Base-by-base conservation (phyloP, 805 yeast species). In the Millerago galiae region DNA sequence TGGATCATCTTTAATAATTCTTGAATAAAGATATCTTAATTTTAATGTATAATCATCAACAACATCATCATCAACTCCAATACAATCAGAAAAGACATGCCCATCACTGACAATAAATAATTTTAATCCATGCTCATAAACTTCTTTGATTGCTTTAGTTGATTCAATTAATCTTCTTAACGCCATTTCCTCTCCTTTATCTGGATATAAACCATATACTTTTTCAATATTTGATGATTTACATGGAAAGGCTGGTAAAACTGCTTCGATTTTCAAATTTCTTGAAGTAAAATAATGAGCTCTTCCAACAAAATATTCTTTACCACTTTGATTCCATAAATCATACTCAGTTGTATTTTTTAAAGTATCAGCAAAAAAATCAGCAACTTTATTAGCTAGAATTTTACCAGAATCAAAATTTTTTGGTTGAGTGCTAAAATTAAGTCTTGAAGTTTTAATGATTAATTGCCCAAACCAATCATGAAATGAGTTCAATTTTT, bases 191-290 rank as follows among this genome's bases (percentile, higher is more conserved):
- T 69, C 74, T 29, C 83, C 83, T 56, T 69, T 70, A 49, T 78
- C 83, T 6, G 83, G 83, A 35, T 57, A 52, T 15, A 54, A 44
- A 6, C 74, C 70, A 30, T 66, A 62, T 4, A 77, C 83, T 52
- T 78, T 78, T 29, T 71, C 66, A 26, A 55, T 42, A 50, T 78
- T 78, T n/a, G 81, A 75, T 0, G 81, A 74, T 54, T 77, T 78
- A 52, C 83, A 77, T 9, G 83, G 83, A 47, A 78, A 78, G 0
- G 83, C 83, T 6, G 83, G 83, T 39, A 78, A 60, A 8, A 77
- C 79, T 12, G 78, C 74, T 55, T 77, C 79, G 46, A 78, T 66
- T 32, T 67, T 68, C 26, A 68, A 42, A 47, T 65, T 61, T 53
- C 77, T 66, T 33, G 70, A 64, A 18, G 79, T 75, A 53, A 74